Evolutionary conservation across 2,329 filamentous ascomycete species (phyloP).

Genomic region (Hypoxylon sp.): DNA sequence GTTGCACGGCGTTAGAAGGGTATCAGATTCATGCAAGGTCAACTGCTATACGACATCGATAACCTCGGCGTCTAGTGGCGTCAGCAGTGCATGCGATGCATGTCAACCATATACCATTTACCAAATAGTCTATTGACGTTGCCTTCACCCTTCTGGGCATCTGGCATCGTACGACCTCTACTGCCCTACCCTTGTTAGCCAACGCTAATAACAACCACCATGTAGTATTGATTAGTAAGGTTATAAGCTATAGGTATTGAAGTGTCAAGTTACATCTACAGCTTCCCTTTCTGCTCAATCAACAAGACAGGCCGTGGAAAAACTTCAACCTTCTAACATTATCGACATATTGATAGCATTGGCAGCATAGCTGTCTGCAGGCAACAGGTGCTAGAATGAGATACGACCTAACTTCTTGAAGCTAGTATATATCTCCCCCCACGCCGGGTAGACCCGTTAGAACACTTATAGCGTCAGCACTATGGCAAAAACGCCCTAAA

Average conservation of each 20-base stretch:
- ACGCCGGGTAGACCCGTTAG: slow-evolving; percentile 1
- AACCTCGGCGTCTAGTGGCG: neutral
- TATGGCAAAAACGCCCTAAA: neutral
- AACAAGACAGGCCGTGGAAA: too few relatives aligned
- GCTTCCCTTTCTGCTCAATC: too few relatives aligned
- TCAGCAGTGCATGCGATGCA: neutral
- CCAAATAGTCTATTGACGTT: neutral
- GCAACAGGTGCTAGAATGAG: neutral
- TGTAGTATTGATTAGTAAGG: neutral
- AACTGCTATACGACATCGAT: neutral
- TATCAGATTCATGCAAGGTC: neutral
- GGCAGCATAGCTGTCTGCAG: too few relatives aligned
- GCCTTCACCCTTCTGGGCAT: neutral
- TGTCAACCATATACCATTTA: neutral
- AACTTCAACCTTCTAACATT: too few relatives aligned
- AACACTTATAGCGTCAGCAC: neutral
- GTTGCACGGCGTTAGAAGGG: slow-evolving; percentile 3
- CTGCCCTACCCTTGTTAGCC: too few relatives aligned
- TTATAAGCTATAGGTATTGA: neutral
- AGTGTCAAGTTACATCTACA: too few relatives aligned
- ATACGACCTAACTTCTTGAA: neutral
- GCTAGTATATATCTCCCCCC: neutral
- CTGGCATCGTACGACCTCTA: neutral
- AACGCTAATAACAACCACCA: neutral
- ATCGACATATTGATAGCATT: too few relatives aligned